Base-by-base conservation (phyloP, 2,329 filamentous ascomycete genomes). In the Alternaria conjuncta region DNA sequence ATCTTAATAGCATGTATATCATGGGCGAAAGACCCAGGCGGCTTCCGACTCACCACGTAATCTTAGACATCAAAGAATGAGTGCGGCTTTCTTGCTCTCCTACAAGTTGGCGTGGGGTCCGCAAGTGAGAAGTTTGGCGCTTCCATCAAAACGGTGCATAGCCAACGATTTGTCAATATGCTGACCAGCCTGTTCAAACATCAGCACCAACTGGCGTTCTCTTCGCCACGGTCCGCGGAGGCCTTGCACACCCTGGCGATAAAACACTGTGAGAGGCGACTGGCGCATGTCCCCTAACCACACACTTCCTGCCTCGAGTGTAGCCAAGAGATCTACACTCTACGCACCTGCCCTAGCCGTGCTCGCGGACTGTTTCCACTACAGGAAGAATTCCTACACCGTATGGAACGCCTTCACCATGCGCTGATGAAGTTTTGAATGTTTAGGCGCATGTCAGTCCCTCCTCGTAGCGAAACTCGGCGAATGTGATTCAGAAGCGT, bases 401-500 rank as follows among this genome's bases (percentile, higher is more conserved):
- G 21, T 15, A 11, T 25, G 36, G 9, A 53, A 18, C 30, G 10
- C 30, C 21, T n/a, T 32, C 13, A 15, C 9, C 20, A 15, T 53
- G 30, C 21, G n/a, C 23, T n/a, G 12, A 18, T 41, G 28, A 23
- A 36, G 15, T 10, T 41, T 21, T n/a, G 20, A 53, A 53, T n/a
- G 8, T 41, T 21, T 13, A 36, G 30, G 28, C 13, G 49, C 49
- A 53, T 36, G 6, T 23, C 26, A 32, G 28, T 15, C 20, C 20
- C 23, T 26, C 21, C 9, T 44, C 45, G 44, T 26, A 5, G 28
- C 26, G 26, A 32, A 25, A 23, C 32, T 28, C 32, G 46, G 45
- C 54, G 44, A 57, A 57, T 57, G 20, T 12, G 26, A 12, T n/a
- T 47, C 46, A 15, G 41, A 21, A 46, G 55, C 47, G 54, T 57